phyloP scores from a whole-genome alignment of 306 rosid species.

The Glycine tomentella region DNA sequence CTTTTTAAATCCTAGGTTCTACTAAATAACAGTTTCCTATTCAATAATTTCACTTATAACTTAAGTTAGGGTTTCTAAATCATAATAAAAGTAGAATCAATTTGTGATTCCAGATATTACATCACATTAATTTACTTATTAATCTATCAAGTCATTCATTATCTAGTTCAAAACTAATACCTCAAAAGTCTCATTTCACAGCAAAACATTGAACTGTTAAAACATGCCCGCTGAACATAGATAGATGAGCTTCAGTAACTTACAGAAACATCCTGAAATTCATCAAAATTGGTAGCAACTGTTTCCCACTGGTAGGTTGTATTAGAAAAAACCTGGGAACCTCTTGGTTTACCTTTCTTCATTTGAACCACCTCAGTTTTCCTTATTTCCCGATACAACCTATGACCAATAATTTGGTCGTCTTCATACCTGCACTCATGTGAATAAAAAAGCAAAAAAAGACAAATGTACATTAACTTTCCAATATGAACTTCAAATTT shows the following conservation, averaged over 20 bases:
- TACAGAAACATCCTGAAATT: constrained; percentile 89
- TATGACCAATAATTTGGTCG: constrained; percentile 81
- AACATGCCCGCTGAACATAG: constrained; percentile 16
- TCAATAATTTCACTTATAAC: neutral
- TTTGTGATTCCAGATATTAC: no score
- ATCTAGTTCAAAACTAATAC: neutral
- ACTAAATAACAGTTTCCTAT: constrained; percentile 30
- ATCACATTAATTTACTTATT: no score
- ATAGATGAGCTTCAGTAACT: constrained; percentile 55
- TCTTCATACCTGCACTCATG: constrained; percentile 83
- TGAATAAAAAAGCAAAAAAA: constrained; percentile 40
- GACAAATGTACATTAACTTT: constrained; percentile 22
- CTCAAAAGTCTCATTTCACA: constrained; percentile 4
- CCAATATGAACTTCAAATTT: constrained; percentile 29
- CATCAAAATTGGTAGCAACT: constrained; percentile 92
- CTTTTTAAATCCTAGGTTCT: no score
- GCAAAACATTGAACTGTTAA: constrained; percentile 23
- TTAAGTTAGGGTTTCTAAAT: no score
- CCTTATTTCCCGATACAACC: constrained; percentile 86
- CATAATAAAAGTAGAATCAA: no score
- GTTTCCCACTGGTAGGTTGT: constrained; percentile 86
- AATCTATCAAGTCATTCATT: no score
- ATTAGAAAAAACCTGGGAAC: constrained; percentile 74
- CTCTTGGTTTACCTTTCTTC: constrained; percentile 78
- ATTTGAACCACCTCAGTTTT: constrained; percentile 78